Evolutionary conservation across 495 filamentous ascomycete genomes (phyloP).

Genomic region (Penicillium malachiteum): DNA sequence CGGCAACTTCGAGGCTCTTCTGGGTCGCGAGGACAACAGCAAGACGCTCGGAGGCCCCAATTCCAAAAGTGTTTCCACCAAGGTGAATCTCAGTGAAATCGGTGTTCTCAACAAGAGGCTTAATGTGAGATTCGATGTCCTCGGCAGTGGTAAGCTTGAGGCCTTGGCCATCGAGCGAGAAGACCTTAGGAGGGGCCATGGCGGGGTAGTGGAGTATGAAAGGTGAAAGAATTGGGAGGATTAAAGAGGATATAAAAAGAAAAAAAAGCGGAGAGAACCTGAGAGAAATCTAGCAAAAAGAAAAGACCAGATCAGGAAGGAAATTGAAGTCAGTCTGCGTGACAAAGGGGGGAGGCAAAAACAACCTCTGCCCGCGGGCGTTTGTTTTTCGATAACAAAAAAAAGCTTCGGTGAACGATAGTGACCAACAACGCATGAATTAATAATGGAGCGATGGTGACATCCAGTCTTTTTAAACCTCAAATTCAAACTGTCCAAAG

Average conservation of each 20-base stretch:
- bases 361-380: conserved; percentile 8
- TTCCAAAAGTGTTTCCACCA: conserved; percentile 86
- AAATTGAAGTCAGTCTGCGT: not conserved
- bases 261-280: not conserved
- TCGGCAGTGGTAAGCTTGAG: conserved; percentile 86
- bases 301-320: conserved; percentile 4
- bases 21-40: conserved; percentile 77
- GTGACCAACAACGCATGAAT: conserved; percentile 26
- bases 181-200: conserved; percentile 67
- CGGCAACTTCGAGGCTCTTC: conserved; percentile 77
- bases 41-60: conserved; percentile 80
- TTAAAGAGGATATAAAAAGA: not conserved
- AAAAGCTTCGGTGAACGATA: conserved; percentile 21
- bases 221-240: conserved; percentile 2
- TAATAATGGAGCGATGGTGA: conserved; percentile 28
- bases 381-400: conserved; percentile 28
- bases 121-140: conserved; percentile 83
- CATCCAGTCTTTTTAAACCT: conserved; percentile 6
- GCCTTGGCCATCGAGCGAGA: conserved; percentile 85
- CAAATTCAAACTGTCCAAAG: conserved; percentile 2
- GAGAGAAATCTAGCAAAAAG: not conserved
- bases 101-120: conserved; percentile 64
- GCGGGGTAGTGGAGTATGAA: conserved; percentile 35
- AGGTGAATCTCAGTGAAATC: conserved; percentile 82
- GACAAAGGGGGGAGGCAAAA: conserved; percentile 1